These are phyloP conservation scores for Hypoxylon trugodes DNA, from an alignment of 495 filamentous ascomycete species.

Conservation along the genomic window DNA sequence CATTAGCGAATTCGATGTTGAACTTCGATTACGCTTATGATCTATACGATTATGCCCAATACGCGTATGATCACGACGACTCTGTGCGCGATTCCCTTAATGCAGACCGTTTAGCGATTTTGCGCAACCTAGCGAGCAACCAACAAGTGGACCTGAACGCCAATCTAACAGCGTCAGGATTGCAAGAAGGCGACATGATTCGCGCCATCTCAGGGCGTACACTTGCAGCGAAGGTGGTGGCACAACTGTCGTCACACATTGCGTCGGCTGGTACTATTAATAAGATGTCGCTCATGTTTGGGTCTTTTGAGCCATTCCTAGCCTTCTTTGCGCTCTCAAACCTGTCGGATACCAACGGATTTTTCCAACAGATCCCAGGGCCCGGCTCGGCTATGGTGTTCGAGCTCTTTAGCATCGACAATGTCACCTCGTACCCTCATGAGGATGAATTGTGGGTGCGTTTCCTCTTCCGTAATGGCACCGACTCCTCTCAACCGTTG, in stretches of 20 bases:
- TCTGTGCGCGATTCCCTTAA: constrained; percentile 31
- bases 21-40: constrained; percentile 53
- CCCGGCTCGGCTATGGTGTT: constrained; percentile 54
- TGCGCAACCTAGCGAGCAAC: constrained; percentile 43
- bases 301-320: constrained; percentile 53
- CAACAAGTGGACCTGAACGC: constrained; percentile 49
- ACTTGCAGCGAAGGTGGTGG: constrained; percentile 44
- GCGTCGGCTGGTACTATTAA: constrained; percentile 33
- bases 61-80: constrained; percentile 49
- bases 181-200: constrained; percentile 46
- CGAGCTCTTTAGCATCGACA: constrained; percentile 51
- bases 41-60: constrained; percentile 55
- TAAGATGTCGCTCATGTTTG: constrained; percentile 54
- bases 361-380: constrained; percentile 46
- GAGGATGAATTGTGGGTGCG: constrained; percentile 48
- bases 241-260: constrained; percentile 45
- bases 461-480: constrained; percentile 51
- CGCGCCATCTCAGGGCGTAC: constrained; percentile 52
- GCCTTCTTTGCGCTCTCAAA: constrained; percentile 51
- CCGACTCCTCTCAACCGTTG: constrained; percentile 31
- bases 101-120: constrained; percentile 28
- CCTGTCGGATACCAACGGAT: constrained; percentile 25
- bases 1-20: constrained; percentile 35
- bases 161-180: constrained; percentile 43
- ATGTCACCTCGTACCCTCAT: constrained; percentile 31